Percentiles rank a stretch among this genome's conserved stretches.
Conservation (phyloP, 2,329 filamentous ascomycete genomes). For the Fusarium odoratissimum region DNA sequence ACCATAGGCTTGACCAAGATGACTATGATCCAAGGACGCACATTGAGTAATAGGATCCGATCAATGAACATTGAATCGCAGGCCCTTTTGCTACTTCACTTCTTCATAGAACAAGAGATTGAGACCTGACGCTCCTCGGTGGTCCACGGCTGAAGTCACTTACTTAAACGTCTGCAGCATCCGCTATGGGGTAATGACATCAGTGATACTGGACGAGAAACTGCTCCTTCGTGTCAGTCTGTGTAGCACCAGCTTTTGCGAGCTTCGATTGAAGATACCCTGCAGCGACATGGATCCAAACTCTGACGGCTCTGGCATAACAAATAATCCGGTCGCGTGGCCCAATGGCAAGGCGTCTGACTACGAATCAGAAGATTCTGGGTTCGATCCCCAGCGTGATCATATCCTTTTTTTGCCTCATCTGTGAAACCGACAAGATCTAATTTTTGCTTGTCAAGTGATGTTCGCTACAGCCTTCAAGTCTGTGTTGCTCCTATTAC, state of each 20-base stretch:
- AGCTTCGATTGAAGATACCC: rapidly evolving
- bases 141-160: neutral
- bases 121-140: rapidly evolving
- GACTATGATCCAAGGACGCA: neutral
- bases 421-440: rapidly evolving
- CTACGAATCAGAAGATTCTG: constrained; percentile 39
- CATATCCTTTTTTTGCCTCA: neutral
- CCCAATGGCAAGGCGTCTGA: constrained; percentile 38
- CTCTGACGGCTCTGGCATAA: neutral
- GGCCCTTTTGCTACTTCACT: neutral
- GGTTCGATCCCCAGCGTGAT: constrained; percentile 38
- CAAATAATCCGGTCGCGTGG: constrained; percentile 22
- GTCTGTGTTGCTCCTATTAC: no score
- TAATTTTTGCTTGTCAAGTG: neutral
- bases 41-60: neutral
- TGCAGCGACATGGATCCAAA: neutral
- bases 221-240: neutral
- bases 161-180: neutral
- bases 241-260: neutral
- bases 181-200: neutral
- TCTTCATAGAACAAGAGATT: neutral
- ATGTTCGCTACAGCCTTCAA: no score
- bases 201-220: neutral
- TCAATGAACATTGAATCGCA: neutral
- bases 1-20: neutral